A percentile compares a stretch with the other conserved stretches of the same genome.
Conservation (phyloP, 495 filamentous ascomycete species). For the Paragyromitra xinjiangensis region DNA sequence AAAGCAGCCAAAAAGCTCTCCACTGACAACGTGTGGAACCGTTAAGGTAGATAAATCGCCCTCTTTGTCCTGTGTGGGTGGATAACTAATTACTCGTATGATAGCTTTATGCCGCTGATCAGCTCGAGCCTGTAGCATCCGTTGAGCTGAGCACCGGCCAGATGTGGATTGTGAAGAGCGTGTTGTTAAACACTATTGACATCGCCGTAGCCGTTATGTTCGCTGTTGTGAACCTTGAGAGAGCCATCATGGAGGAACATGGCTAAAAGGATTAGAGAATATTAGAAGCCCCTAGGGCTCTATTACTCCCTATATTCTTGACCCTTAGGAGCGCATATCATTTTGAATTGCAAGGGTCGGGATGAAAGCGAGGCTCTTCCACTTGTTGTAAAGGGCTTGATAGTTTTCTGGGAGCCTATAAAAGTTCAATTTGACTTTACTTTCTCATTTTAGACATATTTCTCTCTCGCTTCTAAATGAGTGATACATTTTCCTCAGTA, state of each 20-base stretch:
- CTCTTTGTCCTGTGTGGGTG: no score
- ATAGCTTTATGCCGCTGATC: slow-evolving; percentile 40
- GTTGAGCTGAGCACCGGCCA: slow-evolving; percentile 45
- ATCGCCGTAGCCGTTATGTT: slow-evolving; percentile 43
- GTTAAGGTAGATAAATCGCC: slow-evolving; percentile 17
- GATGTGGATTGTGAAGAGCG: slow-evolving; percentile 46
- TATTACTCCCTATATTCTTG: background rate
- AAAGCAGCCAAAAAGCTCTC: background rate
- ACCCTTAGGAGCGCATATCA: background rate
- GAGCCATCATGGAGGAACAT: slow-evolving; percentile 27
- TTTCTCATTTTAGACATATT: no score
- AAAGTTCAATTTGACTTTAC: background rate
- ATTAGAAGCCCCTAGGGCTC: background rate
- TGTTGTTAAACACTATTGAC: slow-evolving; percentile 41
- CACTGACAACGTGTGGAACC: background rate
- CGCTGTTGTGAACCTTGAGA: slow-evolving; percentile 49
- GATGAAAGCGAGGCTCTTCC: background rate
- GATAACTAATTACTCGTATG: background rate
- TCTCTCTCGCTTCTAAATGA: no score
- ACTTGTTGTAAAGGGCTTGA: background rate
- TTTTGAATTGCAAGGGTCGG: background rate
- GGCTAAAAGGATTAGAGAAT: background rate
- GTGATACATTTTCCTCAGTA: no score
- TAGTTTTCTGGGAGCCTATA: background rate
- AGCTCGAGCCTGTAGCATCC: slow-evolving; percentile 26